These are phyloP conservation scores for Brassica incana DNA, from an alignment of 345 rosid species.

Conservation along the genomic window DNA sequence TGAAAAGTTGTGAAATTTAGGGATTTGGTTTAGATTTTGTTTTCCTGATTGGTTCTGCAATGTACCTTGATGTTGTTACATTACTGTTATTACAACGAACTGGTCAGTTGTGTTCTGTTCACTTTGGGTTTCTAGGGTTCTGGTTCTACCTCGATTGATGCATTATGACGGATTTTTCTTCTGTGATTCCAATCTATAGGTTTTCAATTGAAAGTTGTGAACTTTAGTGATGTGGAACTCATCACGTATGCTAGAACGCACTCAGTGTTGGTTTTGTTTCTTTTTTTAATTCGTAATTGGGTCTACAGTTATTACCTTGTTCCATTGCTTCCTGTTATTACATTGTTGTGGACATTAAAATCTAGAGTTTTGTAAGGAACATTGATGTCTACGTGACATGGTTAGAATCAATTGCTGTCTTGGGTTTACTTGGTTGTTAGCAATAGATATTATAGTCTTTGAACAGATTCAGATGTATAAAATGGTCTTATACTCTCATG, in stretches of 20 bases:
- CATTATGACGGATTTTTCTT: not conserved
- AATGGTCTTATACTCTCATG: not conserved
- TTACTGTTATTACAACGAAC: too few relatives aligned
- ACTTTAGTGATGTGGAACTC: not conserved
- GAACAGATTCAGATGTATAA: not conserved
- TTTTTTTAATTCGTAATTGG: not conserved
- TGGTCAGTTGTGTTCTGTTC: not conserved
- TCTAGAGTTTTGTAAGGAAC: slow-evolving; percentile 2
- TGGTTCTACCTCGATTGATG: not conserved
- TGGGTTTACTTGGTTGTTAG: not conserved
- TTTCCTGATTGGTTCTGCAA: not conserved
- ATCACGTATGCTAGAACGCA: not conserved
- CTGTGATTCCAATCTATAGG: not conserved
- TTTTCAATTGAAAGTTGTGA: not conserved
- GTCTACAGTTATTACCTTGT: not conserved
- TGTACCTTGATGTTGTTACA: not conserved
- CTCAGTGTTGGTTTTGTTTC: not conserved
- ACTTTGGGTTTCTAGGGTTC: not conserved
- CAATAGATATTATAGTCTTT: not conserved
- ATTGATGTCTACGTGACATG: slow-evolving; percentile 3
- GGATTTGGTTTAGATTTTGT: not conserved
- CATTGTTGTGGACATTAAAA: not conserved
- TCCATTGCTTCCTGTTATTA: not conserved
- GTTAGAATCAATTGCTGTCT: not conserved
- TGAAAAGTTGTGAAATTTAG: not conserved